A percentile compares a stretch with the other conserved stretches of the same genome.
phyloP scores from a whole-genome alignment of 768 basidiomycete genomes.

The Tulasnella sp. region DNA sequence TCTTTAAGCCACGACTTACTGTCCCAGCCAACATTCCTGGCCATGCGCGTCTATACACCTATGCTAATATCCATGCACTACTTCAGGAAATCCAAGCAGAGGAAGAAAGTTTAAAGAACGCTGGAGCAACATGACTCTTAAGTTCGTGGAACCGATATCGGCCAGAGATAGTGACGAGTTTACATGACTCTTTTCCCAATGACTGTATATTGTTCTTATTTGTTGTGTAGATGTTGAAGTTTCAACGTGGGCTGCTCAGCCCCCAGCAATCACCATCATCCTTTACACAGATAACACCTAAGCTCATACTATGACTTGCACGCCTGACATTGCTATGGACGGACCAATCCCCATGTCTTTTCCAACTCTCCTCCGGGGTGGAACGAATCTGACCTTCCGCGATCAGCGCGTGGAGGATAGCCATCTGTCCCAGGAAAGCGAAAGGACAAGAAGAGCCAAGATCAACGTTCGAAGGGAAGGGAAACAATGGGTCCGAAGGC shows the following conservation, averaged over 20 bases:
- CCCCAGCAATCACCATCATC: neutral
- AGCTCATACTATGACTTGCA: neutral
- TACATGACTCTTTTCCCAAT: neutral
- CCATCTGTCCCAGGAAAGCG: constrained; percentile 13
- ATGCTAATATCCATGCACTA: no score
- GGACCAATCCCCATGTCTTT: constrained; percentile 51
- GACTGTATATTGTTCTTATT: neutral
- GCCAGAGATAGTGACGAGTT: neutral
- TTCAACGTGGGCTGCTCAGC: neutral
- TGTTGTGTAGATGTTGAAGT: neutral
- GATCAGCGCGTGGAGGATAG: neutral
- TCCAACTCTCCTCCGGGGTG: constrained; percentile 53
- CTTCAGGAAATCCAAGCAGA: no score
- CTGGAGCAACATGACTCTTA: no score
- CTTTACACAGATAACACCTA: neutral
- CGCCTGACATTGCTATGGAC: constrained; percentile 5
- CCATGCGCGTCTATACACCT: no score
- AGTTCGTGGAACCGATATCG: no score
- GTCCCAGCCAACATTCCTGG: no score
- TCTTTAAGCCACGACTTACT: no score
- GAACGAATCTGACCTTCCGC: constrained; percentile 27
- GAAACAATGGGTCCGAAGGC: constrained; percentile 64
- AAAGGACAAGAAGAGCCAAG: constrained; percentile 31
- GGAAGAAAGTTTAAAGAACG: no score
- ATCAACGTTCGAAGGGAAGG: constrained; percentile 54